A percentile compares a stretch with the other conserved stretches of the same genome.
Conservation (phyloP, 495 filamentous ascomycete species). For the Penicillium cataractarum region DNA sequence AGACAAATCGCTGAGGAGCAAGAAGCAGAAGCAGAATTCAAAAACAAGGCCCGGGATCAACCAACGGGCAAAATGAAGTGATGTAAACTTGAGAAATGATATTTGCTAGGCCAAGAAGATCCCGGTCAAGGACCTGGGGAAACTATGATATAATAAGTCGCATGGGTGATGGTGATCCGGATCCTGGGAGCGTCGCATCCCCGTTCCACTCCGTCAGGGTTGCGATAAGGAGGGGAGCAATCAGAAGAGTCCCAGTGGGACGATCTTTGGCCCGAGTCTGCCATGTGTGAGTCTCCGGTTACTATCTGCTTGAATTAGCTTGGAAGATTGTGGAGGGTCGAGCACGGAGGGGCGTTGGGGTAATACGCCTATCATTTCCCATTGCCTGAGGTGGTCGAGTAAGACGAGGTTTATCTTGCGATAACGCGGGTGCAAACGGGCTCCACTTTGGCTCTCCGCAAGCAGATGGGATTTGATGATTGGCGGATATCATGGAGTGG, state of each 20-base stretch:
- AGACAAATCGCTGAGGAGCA: background rate
- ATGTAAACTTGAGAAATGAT: background rate
- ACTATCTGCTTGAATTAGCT: background rate
- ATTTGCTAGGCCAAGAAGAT: background rate
- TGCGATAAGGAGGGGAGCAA: constrained; percentile 20
- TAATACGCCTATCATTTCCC: constrained; percentile 24
- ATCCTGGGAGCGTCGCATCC: constrained; percentile 17
- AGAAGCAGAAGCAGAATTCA: background rate
- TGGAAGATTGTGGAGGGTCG: constrained; percentile 9
- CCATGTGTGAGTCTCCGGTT: constrained; percentile 14
- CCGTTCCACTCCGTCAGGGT: constrained; percentile 1
- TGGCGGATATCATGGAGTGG: constrained; percentile 1
- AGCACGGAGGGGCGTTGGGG: constrained; percentile 11
- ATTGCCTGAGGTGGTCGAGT: constrained; percentile 32
- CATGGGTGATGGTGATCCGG: constrained; percentile 1
- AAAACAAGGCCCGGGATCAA: background rate
- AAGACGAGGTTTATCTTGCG: constrained; percentile 23
- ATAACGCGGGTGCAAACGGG: constrained; percentile 22
- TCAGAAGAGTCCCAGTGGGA: constrained; percentile 8
- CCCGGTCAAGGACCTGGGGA: constrained; percentile 2
- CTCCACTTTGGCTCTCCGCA: constrained; percentile 24
- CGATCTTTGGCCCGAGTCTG: constrained; percentile 13
- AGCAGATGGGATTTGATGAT: constrained; percentile 17
- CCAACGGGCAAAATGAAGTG: background rate
- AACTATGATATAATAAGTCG: constrained; percentile 27